A percentile compares a stretch with the other conserved stretches of the same genome.
Conservation (phyloP, 495 filamentous ascomycete genomes). For the Trichocladium antarcticum region DNA sequence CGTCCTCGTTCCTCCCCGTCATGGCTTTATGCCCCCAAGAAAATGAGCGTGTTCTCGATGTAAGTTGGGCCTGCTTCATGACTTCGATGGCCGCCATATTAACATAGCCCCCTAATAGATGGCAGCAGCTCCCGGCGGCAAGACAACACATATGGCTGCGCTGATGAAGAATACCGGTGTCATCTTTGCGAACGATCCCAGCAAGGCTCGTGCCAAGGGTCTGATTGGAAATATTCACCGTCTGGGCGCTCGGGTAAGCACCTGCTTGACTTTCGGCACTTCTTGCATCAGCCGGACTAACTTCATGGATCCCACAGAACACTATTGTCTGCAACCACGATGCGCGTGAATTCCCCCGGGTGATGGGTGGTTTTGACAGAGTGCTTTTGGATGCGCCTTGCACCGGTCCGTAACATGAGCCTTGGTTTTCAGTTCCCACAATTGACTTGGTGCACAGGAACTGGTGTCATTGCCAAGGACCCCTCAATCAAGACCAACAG, state of each 20-base stretch:
- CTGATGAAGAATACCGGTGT: conserved; percentile 97
- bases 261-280: neutral
- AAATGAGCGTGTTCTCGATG: conserved; percentile 66
- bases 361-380: conserved; percentile 85
- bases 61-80: neutral
- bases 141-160: conserved; percentile 91
- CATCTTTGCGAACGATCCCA: conserved; percentile 94
- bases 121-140: conserved; percentile 95
- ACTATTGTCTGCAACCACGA: conserved; percentile 91
- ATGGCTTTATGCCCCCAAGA: conserved; percentile 95
- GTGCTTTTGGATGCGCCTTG: conserved; percentile 37
- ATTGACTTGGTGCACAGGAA: conserved; percentile 13
- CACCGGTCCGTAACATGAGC: conserved; percentile 19
- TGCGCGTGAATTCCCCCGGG: conserved; percentile 80
- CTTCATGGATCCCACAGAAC: conserved; percentile 38
- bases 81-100: neutral
- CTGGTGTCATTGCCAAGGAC: conserved; percentile 88
- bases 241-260: conserved; percentile 57
- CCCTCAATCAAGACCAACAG: conserved; percentile 94
- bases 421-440: no score
- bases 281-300: neutral
- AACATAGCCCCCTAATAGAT: conserved; percentile 47
- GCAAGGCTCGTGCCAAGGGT: conserved; percentile 86
- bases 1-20: conserved; percentile 91
- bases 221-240: conserved; percentile 96